These are phyloP conservation scores for Carpinus fangiana DNA, from an alignment of 306 rosid genomes.

Conservation along the genomic window DNA sequence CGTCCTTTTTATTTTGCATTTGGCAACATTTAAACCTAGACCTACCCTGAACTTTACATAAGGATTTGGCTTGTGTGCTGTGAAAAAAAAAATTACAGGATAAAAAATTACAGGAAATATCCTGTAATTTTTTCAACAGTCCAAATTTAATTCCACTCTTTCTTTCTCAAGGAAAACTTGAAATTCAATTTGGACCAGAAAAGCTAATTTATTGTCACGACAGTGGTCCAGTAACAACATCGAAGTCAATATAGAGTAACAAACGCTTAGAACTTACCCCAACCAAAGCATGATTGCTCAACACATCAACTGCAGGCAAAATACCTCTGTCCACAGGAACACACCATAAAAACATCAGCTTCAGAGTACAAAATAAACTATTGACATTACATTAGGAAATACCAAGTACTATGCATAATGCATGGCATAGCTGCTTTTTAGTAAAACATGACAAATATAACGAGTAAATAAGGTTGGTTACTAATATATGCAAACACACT, in stretches of 20 bases:
- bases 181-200: too few species aligned
- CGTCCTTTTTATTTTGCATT: not conserved
- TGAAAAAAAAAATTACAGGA: too few species aligned
- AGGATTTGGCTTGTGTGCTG: too few species aligned
- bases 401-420: not conserved
- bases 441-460: constrained; percentile 8
- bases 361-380: constrained; percentile 6
- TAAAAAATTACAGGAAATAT: too few species aligned
- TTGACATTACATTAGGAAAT: not conserved
- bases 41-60: not conserved
- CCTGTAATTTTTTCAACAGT: too few species aligned
- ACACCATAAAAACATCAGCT: constrained; percentile 37
- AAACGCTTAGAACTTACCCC: constrained; percentile 56
- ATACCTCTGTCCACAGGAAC: constrained; percentile 70
- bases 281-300: constrained; percentile 44
- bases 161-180: too few species aligned
- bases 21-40: not conserved
- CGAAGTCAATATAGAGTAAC: constrained; percentile 22
- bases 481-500: not conserved
- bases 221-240: not conserved
- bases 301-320: constrained; percentile 69
- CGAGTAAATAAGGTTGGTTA: not conserved
- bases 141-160: too few species aligned
- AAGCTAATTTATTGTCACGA: not conserved
- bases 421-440: not conserved